Base-by-base conservation (phyloP, 1,284 basidiomycete genomes). In the Filobasidium uniguttulatum region DNA sequence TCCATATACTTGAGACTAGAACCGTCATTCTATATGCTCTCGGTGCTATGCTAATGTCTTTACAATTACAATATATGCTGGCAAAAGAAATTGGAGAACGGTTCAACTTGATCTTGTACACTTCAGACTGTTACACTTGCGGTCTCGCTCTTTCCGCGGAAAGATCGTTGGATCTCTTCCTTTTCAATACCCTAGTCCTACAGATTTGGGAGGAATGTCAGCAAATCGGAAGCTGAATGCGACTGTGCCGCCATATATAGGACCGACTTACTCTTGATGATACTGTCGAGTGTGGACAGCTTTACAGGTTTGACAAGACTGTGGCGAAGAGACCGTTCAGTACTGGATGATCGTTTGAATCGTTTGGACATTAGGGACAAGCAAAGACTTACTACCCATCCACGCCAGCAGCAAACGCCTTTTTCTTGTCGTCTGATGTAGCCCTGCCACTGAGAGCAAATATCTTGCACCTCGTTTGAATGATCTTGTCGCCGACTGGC, bases 371-470 rank as follows among this genome's bases (percentile, higher is more conserved):
- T 10, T 14, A 35, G 10, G 10, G 7, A 19, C 28, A 45, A 49
- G 19, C 5, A n/a, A 31, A 28, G 15, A 68, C 85, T 59, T 67
- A 89, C 85, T 91, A 96, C 66, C 90, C 90, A 61, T 96, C 88
- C 40, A 94, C 89, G 2, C 91, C 90, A 47, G 84, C 85, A 48
- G 85, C 81, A 58, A 94, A 93, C 1, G 90, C 91, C 59, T 80
- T 76, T 20, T 86, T 77, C 68, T 93, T 91, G 65, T 96, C 89
- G 63, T 94, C 90, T 3, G 85, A 70, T 9, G 88, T 86, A 7
- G 89, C 91, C 75, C 89, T 82, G 9, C 90, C 90, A 0, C 91
- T 96, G 51, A 97, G 70, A 5, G 90, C 90, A 50, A 96, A 75
- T 49, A 96, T 90, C 57, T 85, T 80, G 31, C 57, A 59, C 26